Conservation (phyloP, 2,329 filamentous ascomycete species). For the Colletotrichum orbiculare region DNA sequence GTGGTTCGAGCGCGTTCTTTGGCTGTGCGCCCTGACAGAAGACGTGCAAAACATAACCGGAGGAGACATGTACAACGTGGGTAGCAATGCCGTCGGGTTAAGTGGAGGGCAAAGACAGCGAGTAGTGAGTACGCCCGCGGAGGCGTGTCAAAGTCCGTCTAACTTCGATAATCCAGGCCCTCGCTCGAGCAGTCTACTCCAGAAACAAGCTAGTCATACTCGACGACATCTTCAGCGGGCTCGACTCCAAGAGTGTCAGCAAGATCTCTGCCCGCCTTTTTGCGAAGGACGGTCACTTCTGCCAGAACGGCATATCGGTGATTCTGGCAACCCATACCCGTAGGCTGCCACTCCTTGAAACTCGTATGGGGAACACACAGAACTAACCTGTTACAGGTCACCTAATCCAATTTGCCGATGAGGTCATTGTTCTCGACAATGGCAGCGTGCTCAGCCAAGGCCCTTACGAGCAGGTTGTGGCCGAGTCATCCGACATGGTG, state of each 20-base stretch:
- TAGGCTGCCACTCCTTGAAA: neutral
- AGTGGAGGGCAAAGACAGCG: constrained; percentile 27
- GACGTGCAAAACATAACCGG: constrained; percentile 5
- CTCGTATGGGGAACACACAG: neutral
- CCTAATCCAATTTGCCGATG: constrained; percentile 4
- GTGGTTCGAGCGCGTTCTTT: constrained; percentile 17
- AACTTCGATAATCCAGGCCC: neutral
- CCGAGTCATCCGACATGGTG: neutral
- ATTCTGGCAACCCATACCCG: constrained; percentile 22
- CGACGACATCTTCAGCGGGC: constrained; percentile 20
- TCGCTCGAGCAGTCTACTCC: constrained; percentile 11
- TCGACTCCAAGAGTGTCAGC: neutral
- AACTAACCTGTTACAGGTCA: neutral
- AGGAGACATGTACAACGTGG: constrained; percentile 12
- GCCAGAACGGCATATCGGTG: neutral
- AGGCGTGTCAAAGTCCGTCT: too few species aligned
- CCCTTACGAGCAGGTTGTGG: neutral
- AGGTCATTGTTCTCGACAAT: constrained; percentile 2
- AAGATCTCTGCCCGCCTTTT: constrained; percentile 8
- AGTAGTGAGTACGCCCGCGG: constrained; percentile 8
- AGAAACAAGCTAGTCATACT: neutral
- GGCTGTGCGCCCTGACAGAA: constrained; percentile 12
- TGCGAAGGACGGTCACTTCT: constrained; percentile 3
- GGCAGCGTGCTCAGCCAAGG: constrained; percentile 2
- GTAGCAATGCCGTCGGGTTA: constrained; percentile 17